Percentiles rank a stretch among this genome's conserved stretches.
These are phyloP conservation scores for Boletus rufocinnamomeus DNA, from an alignment of 768 basidiomycete genomes.

Conservation along the genomic window DNA sequence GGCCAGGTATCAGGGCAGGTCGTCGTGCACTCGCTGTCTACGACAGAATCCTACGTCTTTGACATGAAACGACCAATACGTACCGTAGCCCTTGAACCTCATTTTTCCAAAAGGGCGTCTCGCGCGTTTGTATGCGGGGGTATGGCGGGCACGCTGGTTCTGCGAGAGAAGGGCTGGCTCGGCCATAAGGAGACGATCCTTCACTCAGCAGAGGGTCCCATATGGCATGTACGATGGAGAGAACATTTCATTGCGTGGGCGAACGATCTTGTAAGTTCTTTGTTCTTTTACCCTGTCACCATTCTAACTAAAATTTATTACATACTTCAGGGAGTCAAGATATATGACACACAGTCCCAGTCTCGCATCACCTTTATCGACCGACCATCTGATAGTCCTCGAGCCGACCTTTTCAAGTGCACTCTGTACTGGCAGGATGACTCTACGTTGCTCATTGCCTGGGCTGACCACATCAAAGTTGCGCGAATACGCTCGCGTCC, in stretches of 20 bases:
- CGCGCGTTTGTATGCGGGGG: constrained; percentile 90
- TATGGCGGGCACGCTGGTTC: constrained; percentile 80
- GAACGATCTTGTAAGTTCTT: constrained; percentile 74
- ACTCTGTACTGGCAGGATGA: constrained; percentile 92
- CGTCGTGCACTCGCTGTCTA: constrained; percentile 79
- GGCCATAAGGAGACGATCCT: constrained; percentile 89
- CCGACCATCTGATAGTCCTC: constrained; percentile 76
- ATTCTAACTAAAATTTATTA: not conserved
- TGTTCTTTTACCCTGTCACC: not conserved
- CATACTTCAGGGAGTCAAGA: constrained; percentile 78
- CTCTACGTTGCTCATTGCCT: constrained; percentile 84
- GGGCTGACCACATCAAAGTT: constrained; percentile 94
- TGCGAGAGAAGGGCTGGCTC: constrained; percentile 95
- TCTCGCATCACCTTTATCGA: constrained; percentile 85
- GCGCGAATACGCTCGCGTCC: constrained; percentile 72
- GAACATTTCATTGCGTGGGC: constrained; percentile 93
- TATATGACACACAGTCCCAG: constrained; percentile 82
- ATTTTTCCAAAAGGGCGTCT: constrained; percentile 76
- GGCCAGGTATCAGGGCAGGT: constrained; percentile 71
- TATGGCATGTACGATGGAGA: constrained; percentile 90
- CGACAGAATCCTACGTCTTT: constrained; percentile 79
- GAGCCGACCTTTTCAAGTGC: constrained; percentile 94
- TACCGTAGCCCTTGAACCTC: constrained; percentile 86
- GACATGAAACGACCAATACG: constrained; percentile 93
- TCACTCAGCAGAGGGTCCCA: constrained; percentile 87